phyloP scores from a whole-genome alignment of 164 flowering plant species.

The Berberis thunbergii region DNA sequence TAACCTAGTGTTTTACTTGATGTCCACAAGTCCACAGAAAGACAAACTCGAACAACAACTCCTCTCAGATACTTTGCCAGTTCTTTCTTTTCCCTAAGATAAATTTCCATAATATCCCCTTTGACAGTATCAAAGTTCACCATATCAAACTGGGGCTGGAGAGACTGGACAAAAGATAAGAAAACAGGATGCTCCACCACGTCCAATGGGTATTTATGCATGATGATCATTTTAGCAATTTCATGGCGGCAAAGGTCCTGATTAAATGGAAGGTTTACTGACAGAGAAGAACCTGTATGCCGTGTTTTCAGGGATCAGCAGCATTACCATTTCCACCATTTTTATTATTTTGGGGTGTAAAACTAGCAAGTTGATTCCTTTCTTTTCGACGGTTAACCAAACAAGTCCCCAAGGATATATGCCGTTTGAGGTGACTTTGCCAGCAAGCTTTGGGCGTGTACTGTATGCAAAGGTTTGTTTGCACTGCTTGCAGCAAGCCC shows the following conservation, averaged over 20 bases:
- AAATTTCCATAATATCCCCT: constrained; percentile 69
- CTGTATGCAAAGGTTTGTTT: too few species aligned
- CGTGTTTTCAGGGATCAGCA: constrained; percentile 45
- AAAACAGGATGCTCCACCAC: constrained; percentile 85
- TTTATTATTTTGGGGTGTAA: constrained; percentile 17
- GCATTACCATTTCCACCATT: constrained; percentile 19
- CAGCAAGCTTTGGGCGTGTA: too few species aligned
- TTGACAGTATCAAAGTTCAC: constrained; percentile 48
- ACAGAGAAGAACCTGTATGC: constrained; percentile 18
- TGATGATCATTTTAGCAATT: constrained; percentile 73
- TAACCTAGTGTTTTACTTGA: constrained; percentile 55
- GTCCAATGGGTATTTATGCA: constrained; percentile 86
- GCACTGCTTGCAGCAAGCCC: too few species aligned
- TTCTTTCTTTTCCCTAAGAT: constrained; percentile 54
- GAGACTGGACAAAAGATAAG: constrained; percentile 49
- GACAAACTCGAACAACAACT: constrained; percentile 61
- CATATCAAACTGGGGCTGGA: constrained; percentile 72
- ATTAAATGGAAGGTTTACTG: constrained; percentile 38
- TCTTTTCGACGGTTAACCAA: constrained; percentile 27
- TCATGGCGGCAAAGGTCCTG: constrained; percentile 61
- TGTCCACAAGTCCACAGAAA: constrained; percentile 64
- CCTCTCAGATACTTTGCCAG: constrained; percentile 40
- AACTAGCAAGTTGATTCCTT: constrained; percentile 39
- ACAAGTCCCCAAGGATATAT: too few species aligned
- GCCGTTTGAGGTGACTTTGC: too few species aligned